Percentiles rank a stretch among this genome's conserved stretches.
Conservation (phyloP, 805 yeast species). For the Kazachstania africana region DNA sequence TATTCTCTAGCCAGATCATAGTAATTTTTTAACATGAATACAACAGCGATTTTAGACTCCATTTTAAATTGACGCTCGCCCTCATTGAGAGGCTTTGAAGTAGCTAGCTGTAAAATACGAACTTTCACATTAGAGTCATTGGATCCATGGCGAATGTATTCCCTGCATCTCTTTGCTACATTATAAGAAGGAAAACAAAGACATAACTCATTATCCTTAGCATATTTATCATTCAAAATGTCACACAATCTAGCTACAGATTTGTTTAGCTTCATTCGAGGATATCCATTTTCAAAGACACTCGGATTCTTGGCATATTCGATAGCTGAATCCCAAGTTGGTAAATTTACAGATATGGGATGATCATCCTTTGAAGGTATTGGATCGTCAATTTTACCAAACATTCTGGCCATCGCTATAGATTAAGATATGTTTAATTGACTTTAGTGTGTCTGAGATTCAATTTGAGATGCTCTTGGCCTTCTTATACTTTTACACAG, state of each 20-base stretch:
- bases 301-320: slow-evolving; percentile 69
- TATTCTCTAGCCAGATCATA: slow-evolving; percentile 64
- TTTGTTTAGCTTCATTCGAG: slow-evolving; percentile 50
- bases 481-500: no score
- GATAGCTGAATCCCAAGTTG: slow-evolving; percentile 89
- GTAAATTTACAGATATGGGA: slow-evolving; percentile 89
- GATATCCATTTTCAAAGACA: slow-evolving; percentile 68
- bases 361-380: slow-evolving; percentile 86
- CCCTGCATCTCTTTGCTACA: slow-evolving; percentile 78
- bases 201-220: slow-evolving; percentile 64
- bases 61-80: slow-evolving; percentile 48
- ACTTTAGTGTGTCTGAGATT: not conserved
- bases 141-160: slow-evolving; percentile 46
- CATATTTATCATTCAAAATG: slow-evolving; percentile 55
- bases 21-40: slow-evolving; percentile 57
- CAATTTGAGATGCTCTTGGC: not conserved
- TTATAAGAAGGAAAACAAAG: slow-evolving; percentile 68
- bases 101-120: slow-evolving; percentile 61
- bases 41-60: slow-evolving; percentile 63
- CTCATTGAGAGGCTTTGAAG: slow-evolving; percentile 50
- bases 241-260: slow-evolving; percentile 45
- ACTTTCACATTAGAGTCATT: slow-evolving; percentile 22
- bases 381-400: slow-evolving; percentile 52
- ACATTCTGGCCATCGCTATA: not conserved
- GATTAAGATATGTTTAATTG: not conserved